phyloP scores from a whole-genome alignment of 176 grass and related monocot genomes.

The Avena insularis region DNA sequence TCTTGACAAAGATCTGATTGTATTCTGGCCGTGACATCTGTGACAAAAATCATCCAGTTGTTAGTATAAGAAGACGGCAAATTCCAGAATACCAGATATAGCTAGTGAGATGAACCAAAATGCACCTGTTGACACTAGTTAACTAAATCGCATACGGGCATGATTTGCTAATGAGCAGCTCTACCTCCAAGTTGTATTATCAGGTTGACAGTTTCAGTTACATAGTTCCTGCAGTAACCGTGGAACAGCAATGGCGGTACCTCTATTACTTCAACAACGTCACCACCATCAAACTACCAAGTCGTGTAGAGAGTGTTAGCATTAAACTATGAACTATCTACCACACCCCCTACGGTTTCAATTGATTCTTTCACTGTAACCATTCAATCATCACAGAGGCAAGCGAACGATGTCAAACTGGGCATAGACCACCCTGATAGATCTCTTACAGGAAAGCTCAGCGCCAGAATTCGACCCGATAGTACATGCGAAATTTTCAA shows the following conservation, averaged over 20 bases:
- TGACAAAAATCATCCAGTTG: constrained; percentile 28
- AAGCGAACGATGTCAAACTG: background rate
- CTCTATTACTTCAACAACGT: background rate
- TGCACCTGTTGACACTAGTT: background rate
- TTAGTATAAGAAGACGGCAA: background rate
- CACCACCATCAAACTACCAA: background rate
- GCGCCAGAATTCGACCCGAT: background rate
- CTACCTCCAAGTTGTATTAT: background rate
- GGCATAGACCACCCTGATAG: background rate
- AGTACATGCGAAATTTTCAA: background rate
- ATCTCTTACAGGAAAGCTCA: background rate
- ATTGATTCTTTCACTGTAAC: background rate
- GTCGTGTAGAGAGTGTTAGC: background rate
- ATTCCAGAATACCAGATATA: background rate
- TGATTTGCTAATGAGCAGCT: background rate
- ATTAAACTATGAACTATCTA: background rate
- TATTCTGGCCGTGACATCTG: constrained; percentile 70
- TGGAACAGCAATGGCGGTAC: background rate
- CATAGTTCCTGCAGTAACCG: background rate
- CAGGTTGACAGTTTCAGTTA: background rate
- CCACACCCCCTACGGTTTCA: background rate
- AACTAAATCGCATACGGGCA: background rate
- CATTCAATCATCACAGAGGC: background rate
- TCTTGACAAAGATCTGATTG: constrained; percentile 71
- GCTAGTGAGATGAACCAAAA: background rate